Evolutionary conservation across 2,329 filamentous ascomycete genomes (phyloP).

Genomic region (Beauveria scarabaeidicola): DNA sequence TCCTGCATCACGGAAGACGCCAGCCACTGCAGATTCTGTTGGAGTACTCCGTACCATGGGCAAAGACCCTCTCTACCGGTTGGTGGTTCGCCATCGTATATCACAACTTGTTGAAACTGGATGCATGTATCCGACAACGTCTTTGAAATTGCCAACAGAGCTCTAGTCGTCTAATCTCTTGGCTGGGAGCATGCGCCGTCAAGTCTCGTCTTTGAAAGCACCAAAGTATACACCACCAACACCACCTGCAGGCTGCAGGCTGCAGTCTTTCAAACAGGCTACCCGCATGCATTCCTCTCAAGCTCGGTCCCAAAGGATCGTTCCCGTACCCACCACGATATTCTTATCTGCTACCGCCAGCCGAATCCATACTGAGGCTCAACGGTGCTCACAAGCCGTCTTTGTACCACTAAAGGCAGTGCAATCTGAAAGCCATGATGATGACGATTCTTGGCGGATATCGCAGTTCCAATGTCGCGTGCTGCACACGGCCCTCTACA

Average conservation of each 20-base stretch:
- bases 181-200: no score
- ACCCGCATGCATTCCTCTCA: not conserved
- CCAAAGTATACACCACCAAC: not conserved
- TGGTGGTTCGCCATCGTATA: no score
- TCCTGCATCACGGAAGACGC: not conserved
- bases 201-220: no score
- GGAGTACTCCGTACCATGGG: not conserved
- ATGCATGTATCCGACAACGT: not conserved
- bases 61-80: not conserved
- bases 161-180: no score
- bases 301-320: constrained; percentile 3
- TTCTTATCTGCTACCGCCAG: not conserved
- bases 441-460: no score
- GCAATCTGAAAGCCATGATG: no score
- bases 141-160: not conserved
- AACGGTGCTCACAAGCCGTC: not conserved
- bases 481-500: not conserved
- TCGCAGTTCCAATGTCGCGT: not conserved
- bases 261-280: not conserved
- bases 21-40: not conserved
- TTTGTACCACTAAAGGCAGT: no score
- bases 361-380: not conserved
- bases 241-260: not conserved
- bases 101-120: no score
- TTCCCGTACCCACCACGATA: constrained; percentile 7